These are phyloP conservation scores for Mycena haematopus DNA, from an alignment of 768 basidiomycete species.

Conservation along the genomic window DNA sequence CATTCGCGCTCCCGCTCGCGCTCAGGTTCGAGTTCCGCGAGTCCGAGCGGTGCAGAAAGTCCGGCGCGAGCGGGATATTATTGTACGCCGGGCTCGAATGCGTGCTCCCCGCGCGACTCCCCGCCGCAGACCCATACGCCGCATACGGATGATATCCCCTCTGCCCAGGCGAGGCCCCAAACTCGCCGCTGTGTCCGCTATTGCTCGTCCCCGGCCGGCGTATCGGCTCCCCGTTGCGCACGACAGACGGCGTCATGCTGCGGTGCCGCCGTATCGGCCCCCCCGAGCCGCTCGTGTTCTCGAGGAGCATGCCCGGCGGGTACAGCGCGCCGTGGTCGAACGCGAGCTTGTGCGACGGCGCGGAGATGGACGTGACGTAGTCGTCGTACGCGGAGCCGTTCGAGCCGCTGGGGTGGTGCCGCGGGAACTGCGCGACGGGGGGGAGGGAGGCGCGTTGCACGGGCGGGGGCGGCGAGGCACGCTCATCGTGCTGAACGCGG, in stretches of 20 bases:
- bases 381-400: not conserved
- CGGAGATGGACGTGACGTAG: slow-evolving; percentile 60
- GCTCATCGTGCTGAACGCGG: slow-evolving; percentile 5
- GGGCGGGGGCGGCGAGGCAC: slow-evolving; percentile 1
- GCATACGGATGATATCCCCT: slow-evolving; percentile 68
- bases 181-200: slow-evolving; percentile 49
- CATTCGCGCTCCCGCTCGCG: slow-evolving; percentile 29
- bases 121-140: slow-evolving; percentile 39
- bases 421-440: slow-evolving; percentile 12
- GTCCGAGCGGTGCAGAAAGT: slow-evolving; percentile 44
- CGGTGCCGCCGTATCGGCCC: slow-evolving; percentile 62
- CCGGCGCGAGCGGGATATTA: slow-evolving; percentile 44
- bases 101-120: slow-evolving; percentile 44
- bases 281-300: slow-evolving; percentile 37
- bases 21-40: slow-evolving; percentile 47
- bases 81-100: slow-evolving; percentile 55
- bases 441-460: not conserved
- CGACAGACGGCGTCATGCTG: slow-evolving; percentile 76
- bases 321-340: slow-evolving; percentile 68
- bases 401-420: not conserved
- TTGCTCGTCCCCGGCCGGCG: slow-evolving; percentile 56
- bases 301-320: slow-evolving; percentile 47
- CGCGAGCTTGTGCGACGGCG: slow-evolving; percentile 70
- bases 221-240: slow-evolving; percentile 57
- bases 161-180: slow-evolving; percentile 44